Percentiles rank a stretch among this genome's conserved stretches.
These are phyloP conservation scores for Prorocentrum cordatum DNA, from an alignment of 169 alveolate genomes.

Conservation along the genomic window DNA sequence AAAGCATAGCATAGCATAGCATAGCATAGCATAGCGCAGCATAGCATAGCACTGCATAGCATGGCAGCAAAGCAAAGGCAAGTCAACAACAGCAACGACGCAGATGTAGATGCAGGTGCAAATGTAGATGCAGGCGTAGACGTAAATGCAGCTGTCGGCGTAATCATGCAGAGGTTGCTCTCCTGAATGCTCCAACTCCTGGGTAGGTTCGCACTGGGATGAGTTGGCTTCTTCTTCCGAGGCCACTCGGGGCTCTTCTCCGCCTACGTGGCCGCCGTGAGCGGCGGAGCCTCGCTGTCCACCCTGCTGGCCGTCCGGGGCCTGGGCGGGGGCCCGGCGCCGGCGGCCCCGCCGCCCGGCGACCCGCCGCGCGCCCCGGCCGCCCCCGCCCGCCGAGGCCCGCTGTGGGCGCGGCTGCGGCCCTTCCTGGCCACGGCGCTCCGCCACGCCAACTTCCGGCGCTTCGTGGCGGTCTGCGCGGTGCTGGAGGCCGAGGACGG, in stretches of 20 bases:
- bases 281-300: background rate
- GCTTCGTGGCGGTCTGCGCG: slow-evolving; percentile 16
- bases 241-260: slow-evolving; percentile 5
- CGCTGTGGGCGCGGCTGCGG: slow-evolving; percentile 1
- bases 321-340: background rate
- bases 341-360: background rate
- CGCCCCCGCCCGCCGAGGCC: background rate
- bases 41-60: too few species aligned
- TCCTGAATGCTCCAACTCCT: too few species aligned
- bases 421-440: background rate
- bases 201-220: too few species aligned
- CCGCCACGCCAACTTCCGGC: slow-evolving; percentile 34
- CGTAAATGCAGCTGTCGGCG: too few species aligned
- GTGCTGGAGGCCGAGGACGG: slow-evolving; percentile 58
- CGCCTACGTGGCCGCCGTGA: background rate
- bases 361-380: background rate
- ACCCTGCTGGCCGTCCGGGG: background rate
- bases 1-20: too few species aligned
- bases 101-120: too few species aligned
- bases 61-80: too few species aligned
- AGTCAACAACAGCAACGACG: too few species aligned
- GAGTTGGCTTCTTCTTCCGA: too few species aligned
- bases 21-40: too few species aligned
- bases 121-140: too few species aligned
- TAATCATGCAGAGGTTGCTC: too few species aligned